Evolutionary conservation across 352 stramenopile genomes (phyloP), one percentile per base, ranked within the genome.

Genomic region (Globisporangium parvum): DNA sequence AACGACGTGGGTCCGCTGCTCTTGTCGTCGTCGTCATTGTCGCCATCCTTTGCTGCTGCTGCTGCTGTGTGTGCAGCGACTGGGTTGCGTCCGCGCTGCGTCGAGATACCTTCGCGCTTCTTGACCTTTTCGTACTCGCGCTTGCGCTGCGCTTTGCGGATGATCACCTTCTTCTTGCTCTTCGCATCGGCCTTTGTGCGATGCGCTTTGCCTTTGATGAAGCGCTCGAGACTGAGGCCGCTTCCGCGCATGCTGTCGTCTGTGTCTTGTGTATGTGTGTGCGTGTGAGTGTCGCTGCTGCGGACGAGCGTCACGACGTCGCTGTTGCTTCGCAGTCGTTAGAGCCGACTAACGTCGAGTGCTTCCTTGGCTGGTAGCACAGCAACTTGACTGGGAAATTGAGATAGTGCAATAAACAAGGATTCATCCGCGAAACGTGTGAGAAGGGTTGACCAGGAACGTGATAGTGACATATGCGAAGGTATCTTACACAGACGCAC

Each of bases 111-210:
- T 18, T 83, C 71, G 39, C 66, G 75, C 58, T 85, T 77, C 67
- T 93, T 93, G 51, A 89, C 76, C 60, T 93, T 91, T 47, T 87
- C 80, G 62, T 93, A 93, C 60, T 86, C 67, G 37, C 81, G 77
- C 48, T 78, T 80, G 14, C 80, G 80, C 63, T 77, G 64, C n/a
- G 84, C 84, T 67, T 93, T 93, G 67, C 76, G 76, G 45, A 91
- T 81, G 37, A 89, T 86, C 26, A 65, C 67, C 53, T 86, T 80
- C 75, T 94, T 92, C 68, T 89, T 91, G 70, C 74, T 87, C 71
- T 91, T 86, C 12, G 77, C 75, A 58, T 92, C 81, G 23, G 70
- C 82, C 64, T 91, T 92, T 44, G 79, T 86, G 48, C 70, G 66
- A 46, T 91, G 81, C 21, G 80, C 75, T 66, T 93, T 93, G 65